phyloP scores from a whole-genome alignment of 1,139 yeast species.

The Lodderomyces margitis region DNA sequence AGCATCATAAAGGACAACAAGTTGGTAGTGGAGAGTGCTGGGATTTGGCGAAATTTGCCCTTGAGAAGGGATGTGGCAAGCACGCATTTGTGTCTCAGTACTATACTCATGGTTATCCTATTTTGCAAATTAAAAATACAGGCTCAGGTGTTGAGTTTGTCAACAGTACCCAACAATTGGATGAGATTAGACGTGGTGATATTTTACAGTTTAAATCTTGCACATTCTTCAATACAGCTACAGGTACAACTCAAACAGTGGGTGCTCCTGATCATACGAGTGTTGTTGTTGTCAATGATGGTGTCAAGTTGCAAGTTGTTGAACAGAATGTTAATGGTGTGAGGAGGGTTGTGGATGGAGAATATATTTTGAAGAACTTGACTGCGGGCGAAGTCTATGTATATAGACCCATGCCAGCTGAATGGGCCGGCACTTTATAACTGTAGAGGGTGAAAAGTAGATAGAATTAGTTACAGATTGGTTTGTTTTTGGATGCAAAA shows the following conservation, averaged over 20 bases:
- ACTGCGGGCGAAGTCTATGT: constrained; percentile 48
- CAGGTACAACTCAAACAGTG: constrained; percentile 28
- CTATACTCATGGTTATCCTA: constrained; percentile 57
- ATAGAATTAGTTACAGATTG: no score
- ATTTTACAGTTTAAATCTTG: constrained; percentile 42
- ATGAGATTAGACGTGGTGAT: constrained; percentile 43
- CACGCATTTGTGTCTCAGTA: constrained; percentile 60
- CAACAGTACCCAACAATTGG: constrained; percentile 24
- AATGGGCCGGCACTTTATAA: constrained; percentile 44
- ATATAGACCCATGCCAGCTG: constrained; percentile 54
- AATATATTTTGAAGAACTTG: constrained; percentile 42
- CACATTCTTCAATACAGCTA: constrained; percentile 35
- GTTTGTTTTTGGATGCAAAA: no score
- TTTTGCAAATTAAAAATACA: constrained; percentile 36
- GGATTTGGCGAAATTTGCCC: constrained; percentile 70
- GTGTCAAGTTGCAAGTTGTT: constrained; percentile 39
- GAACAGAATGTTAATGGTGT: constrained; percentile 63
- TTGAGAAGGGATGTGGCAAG: constrained; percentile 58
- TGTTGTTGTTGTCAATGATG: constrained; percentile 44
- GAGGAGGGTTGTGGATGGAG: constrained; percentile 47
- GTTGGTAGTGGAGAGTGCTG: constrained; percentile 79
- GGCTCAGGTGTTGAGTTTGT: constrained; percentile 20
- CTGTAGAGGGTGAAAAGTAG: not conserved
- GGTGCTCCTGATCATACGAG: constrained; percentile 74
- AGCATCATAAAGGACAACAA: constrained; percentile 49